Conservation (phyloP, 768 basidiomycete genomes). For the Rhodotorula babjevae region DNA sequence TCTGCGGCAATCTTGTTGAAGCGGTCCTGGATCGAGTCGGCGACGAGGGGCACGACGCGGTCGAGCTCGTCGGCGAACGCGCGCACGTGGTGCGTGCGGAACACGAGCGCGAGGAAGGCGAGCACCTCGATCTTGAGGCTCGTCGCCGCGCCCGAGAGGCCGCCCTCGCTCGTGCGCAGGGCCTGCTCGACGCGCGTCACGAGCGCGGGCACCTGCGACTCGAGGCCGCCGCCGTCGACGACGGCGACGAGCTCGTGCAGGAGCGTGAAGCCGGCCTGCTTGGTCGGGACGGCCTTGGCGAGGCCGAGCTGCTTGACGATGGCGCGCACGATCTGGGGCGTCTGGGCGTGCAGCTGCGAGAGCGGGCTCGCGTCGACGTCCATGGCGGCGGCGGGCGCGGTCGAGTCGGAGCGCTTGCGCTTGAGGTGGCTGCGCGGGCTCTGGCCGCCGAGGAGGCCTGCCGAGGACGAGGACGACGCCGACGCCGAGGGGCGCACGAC, state of each 20-base stretch:
- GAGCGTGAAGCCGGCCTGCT: slow-evolving; percentile 80
- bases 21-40: slow-evolving; percentile 69
- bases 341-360: slow-evolving; percentile 65
- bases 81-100: slow-evolving; percentile 63
- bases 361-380: slow-evolving; percentile 59
- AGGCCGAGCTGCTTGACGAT: slow-evolving; percentile 72
- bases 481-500: slow-evolving; percentile 43
- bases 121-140: slow-evolving; percentile 76
- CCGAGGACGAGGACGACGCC: background rate
- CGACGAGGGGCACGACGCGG: slow-evolving; percentile 65
- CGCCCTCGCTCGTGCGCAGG: slow-evolving; percentile 40
- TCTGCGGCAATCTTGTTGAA: slow-evolving; percentile 85
- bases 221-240: slow-evolving; percentile 69
- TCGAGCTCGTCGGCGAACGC: slow-evolving; percentile 62
- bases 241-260: slow-evolving; percentile 70
- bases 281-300: slow-evolving; percentile 68
- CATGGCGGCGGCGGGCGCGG: slow-evolving; percentile 39
- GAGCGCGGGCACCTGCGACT: slow-evolving; percentile 63
- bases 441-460: background rate
- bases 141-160: slow-evolving; percentile 61
- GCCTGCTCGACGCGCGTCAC: slow-evolving; percentile 49
- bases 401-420: slow-evolving; percentile 56
- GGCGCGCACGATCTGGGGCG: slow-evolving; percentile 71
- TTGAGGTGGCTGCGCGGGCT: slow-evolving; percentile 42
- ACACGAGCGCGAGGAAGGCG: slow-evolving; percentile 78